phyloP scores from a whole-genome alignment of 352 stramenopile species.

The Phytophthora macrochlamydospora region DNA sequence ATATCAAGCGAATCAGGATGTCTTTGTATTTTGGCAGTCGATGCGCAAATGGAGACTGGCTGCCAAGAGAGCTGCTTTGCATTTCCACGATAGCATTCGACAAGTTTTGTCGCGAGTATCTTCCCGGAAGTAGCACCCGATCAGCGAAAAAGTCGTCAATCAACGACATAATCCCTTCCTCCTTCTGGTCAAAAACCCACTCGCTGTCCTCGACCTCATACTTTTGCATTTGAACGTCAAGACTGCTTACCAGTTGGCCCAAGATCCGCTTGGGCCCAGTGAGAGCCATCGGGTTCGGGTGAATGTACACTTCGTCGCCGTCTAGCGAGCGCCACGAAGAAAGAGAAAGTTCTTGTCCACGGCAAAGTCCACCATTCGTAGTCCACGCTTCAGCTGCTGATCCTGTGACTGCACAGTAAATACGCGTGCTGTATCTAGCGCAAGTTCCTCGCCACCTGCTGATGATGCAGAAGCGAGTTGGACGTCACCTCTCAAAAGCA shows the following conservation, averaged over 20 bases:
- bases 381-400: conserved; percentile 36
- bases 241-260: conserved; percentile 55
- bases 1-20: conserved; percentile 58
- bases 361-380: conserved; percentile 77
- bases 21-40: conserved; percentile 73
- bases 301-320: conserved; percentile 64
- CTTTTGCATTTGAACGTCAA: conserved; percentile 71
- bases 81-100: conserved; percentile 62
- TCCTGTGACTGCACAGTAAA: conserved; percentile 45
- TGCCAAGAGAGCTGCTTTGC: conserved; percentile 32
- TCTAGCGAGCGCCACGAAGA: conserved; percentile 72
- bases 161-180: conserved; percentile 36
- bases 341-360: conserved; percentile 73
- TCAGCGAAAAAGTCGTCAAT: conserved; percentile 73
- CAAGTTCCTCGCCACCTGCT: conserved; percentile 44
- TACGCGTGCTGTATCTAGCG: conserved; percentile 52
- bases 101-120: conserved; percentile 71
- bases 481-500: conserved; percentile 64
- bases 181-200: conserved; percentile 61
- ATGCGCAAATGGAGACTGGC: conserved; percentile 35
- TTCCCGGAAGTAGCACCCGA: conserved; percentile 61
- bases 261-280: conserved; percentile 63
- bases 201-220: conserved; percentile 61
- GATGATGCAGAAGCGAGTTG: conserved; percentile 25
- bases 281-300: conserved; percentile 71